Conservation (phyloP, 1,139 yeast species). For the Pneumocystis wakefieldiae region DNA sequence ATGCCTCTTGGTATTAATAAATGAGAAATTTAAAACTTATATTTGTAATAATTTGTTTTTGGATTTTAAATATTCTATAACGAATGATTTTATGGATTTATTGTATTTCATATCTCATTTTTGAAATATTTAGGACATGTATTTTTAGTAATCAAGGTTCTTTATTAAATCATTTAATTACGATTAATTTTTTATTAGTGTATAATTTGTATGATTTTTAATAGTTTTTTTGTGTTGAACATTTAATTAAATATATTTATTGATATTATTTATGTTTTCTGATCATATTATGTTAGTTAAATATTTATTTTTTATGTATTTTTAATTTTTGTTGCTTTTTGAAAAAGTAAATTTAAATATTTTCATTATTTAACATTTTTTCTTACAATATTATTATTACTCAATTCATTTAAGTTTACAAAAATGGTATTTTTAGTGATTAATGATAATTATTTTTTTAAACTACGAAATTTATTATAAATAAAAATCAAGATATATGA, state of each 20-base stretch:
- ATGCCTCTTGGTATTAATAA: slow-evolving; percentile 44
- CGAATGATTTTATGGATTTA: background rate
- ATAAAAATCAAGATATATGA: too few species aligned
- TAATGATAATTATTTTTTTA: too few species aligned
- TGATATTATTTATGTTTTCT: background rate
- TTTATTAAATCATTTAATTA: background rate
- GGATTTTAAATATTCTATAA: background rate
- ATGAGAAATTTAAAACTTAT: background rate
- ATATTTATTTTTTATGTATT: too few species aligned
- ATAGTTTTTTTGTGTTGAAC: too few species aligned
- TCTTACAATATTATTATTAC: too few species aligned
- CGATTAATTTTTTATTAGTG: background rate
- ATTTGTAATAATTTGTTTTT: background rate
- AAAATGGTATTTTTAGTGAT: too few species aligned
- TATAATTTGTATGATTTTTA: background rate
- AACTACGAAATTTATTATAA: too few species aligned
- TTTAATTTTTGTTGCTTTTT: too few species aligned
- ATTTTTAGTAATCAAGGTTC: background rate
- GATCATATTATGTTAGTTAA: too few species aligned
- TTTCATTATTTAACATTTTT: too few species aligned
- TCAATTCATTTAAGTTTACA: too few species aligned
- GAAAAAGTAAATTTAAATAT: too few species aligned
- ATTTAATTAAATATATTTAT: background rate
- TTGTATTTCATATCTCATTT: background rate
- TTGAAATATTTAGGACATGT: background rate